Evolutionary conservation across 352 stramenopile species (phyloP), one percentile per base, ranked within the genome.

Genomic region (Thalassiosira hispida): DNA sequence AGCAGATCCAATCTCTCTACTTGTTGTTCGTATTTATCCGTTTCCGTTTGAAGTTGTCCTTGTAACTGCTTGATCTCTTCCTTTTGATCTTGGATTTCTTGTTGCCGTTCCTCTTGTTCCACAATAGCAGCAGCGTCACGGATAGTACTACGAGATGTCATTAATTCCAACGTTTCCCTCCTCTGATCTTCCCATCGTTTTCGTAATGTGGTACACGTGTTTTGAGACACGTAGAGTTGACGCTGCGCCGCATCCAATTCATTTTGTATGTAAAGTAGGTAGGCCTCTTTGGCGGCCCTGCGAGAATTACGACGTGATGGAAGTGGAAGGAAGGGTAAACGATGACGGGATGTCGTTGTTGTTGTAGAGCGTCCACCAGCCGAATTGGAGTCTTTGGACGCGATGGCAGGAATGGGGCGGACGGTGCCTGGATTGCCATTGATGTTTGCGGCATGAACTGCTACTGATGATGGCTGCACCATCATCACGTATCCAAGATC

Each of bases 181-280:
- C 49, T 46, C n/a, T 79, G 76, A 60, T 73, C 68, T 35, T 83
- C 68, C 22, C 66, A 67, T 63, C 76, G 52, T 49, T 72, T 76
- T 52, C 66, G 56, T 38, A 83, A 57, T 12, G 68, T 64, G n/a
- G 11, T 72, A 35, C 76, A 83, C 47, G 68, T 83, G 27, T 83
- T 75, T 68, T 83, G 76, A 12, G 76, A 83, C 29, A 55, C 53
- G 61, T 83, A 83, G 8, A 83, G 62, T 59, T 83, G 62, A 20
- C 68, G 53, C 49, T 78, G 68, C 1, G 76, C 47, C 20, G 56
- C 47, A 53, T 79, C 63, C n/a, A 84, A 59, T 49, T 84, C 76
- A 57, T 67, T 72, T 61, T 77, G 53, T 56, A 84, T 59, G 51
- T 73, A 56, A 53, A 57, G 22, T 56, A 79, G 47, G 33, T 84